Base-by-base conservation (phyloP, 2,329 filamentous ascomycete genomes). In the Ophiosphaerella narmari region DNA sequence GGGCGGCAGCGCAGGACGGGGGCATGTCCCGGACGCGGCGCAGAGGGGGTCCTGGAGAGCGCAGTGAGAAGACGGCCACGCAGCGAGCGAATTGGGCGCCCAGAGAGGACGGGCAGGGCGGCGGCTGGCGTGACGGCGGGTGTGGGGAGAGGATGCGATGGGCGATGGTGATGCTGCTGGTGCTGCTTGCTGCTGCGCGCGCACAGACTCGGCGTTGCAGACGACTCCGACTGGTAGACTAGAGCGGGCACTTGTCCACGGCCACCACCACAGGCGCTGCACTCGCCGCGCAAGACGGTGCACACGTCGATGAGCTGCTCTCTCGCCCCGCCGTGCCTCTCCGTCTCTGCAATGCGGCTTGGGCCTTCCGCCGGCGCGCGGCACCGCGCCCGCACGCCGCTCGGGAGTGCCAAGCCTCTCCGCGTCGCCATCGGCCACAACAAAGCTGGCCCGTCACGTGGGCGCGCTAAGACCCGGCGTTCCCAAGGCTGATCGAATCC, bases 1-100 rank as follows among this genome's bases (percentile, higher is more conserved):
- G 63, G 48, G 62, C 59, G 33, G 52, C 63, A 46, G 60, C 55
- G 61, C 62, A 39, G 48, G 53, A 60, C 53, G 58, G 50, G 59
- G 48, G 46, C 53, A 49, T 57, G 55, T 39, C 16, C 50, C 52
- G 52, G 58, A 46, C 49, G 55, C 4, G 48, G 53, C 56, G 57
- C 58, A 55, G 55, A 63, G 68, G 72, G 72, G 72, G 49, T 68
- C 66, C 69, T 65, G 52, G 18, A 4, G 3, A 5, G 18, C 18
- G 18, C 18, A 21, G 18, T 5, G 18, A 21, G 18, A 21, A 21
- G 18, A 5, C 18, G 18, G 18, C 18, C 18, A 4, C 18, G 18
- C 35, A 40, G 38, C 42, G 46, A 49, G 39, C 11, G 26, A 29
- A 29, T 29, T 29, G 26, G 26, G 26, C 7, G 26, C 18, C 18